Conservation (phyloP, 2,329 filamentous ascomycete species). For the Aspergillus hiratsukae region DNA sequence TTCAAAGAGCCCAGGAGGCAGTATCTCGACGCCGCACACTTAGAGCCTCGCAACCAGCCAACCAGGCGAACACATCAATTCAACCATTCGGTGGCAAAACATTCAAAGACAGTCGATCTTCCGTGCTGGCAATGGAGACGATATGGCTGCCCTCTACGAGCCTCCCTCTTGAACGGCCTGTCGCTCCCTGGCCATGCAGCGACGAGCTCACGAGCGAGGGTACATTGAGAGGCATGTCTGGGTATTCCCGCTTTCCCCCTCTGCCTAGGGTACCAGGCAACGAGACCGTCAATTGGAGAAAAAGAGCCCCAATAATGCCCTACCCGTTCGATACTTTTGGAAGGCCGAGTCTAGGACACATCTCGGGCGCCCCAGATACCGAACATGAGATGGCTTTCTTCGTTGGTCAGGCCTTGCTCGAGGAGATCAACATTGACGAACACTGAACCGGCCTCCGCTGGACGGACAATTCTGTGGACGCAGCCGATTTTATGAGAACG, state of each 20-base stretch:
- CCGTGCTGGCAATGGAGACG: conserved; percentile 22
- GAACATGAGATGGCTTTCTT: conserved; percentile 10
- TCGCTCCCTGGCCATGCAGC: conserved; percentile 26
- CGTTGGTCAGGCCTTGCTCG: conserved; percentile 12
- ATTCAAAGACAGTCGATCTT: conserved; percentile 18
- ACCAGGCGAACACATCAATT: conserved; percentile 2
- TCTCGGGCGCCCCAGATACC: conserved; percentile 4
- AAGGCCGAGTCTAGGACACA: conserved; percentile 3
- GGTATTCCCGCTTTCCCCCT: conserved; percentile 26
- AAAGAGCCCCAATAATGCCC: conserved; percentile 17
- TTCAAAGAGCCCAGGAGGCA: conserved; percentile 10
- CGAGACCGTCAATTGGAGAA: conserved; percentile 29
- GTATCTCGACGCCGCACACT: conserved; percentile 5
- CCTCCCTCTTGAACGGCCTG: conserved; percentile 5
- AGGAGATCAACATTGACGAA: conserved; percentile 11
- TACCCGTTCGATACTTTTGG: conserved; percentile 21
- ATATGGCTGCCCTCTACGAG: conserved; percentile 22
- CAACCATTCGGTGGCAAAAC: conserved; percentile 18
- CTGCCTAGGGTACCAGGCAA: conserved; percentile 30
- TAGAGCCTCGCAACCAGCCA: conserved; percentile 4
- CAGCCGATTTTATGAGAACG: background rate
- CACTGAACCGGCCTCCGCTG: background rate
- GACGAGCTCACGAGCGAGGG: conserved; percentile 32
- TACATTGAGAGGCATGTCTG: conserved; percentile 24
- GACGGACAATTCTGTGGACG: background rate